phyloP scores from a whole-genome alignment of 2,329 filamentous ascomycete species.

The Colletotrichum karsti region DNA sequence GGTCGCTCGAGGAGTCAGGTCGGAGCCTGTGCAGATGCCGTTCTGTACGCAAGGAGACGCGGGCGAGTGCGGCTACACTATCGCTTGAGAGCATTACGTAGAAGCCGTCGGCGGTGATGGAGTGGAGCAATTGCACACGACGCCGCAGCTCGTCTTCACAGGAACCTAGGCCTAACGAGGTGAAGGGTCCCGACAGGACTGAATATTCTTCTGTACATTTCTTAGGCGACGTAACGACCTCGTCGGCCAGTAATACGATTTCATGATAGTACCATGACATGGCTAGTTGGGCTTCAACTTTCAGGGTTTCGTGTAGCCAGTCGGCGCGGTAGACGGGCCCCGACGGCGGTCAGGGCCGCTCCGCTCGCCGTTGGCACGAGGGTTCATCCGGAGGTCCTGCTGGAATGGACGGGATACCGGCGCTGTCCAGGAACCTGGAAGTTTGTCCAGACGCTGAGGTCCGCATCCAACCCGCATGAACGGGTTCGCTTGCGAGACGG shows the following conservation, averaged over 20 bases:
- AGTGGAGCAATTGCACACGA: neutral
- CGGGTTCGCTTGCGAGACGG: too few species aligned
- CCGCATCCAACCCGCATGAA: neutral
- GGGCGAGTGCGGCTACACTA: slow-evolving; percentile 22
- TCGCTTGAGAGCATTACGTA: neutral
- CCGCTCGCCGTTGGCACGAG: slow-evolving; percentile 8
- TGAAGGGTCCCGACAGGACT: neutral
- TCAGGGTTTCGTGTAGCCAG: too few species aligned
- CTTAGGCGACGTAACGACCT: neutral
- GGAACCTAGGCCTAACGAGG: neutral
- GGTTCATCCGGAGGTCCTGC: slow-evolving; percentile 6
- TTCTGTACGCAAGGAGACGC: slow-evolving; percentile 72
- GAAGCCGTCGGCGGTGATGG: too few species aligned
- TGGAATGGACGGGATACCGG: neutral
- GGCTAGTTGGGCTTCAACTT: too few species aligned
- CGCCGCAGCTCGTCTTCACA: neutral
- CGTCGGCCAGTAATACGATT: neutral
- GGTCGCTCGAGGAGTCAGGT: slow-evolving; percentile 71
- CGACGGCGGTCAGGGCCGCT: neutral
- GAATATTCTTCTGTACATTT: neutral
- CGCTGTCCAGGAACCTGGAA: neutral
- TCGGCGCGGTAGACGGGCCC: neutral
- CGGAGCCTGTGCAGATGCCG: slow-evolving; percentile 74
- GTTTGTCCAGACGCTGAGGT: neutral
- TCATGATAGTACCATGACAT: neutral